Evolutionary conservation across 345 rosid species (phyloP).

Genomic region (Sonneratia caseolaris): DNA sequence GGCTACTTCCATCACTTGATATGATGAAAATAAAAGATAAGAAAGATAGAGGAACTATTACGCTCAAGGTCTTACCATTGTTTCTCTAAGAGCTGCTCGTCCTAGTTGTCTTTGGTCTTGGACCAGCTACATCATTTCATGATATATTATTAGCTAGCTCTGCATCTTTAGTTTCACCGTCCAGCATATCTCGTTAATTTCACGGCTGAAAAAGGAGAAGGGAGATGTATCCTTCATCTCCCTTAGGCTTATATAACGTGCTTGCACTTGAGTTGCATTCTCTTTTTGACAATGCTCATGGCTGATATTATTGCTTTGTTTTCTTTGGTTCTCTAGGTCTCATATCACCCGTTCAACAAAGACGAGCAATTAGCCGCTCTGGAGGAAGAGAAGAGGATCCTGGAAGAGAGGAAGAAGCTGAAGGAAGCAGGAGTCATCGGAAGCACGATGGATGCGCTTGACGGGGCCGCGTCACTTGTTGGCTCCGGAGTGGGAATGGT

Average conservation of each 20-base stretch:
- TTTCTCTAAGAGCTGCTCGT: not conserved
- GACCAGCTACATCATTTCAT: not conserved
- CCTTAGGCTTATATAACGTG: not conserved
- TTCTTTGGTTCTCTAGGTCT: slow-evolving; percentile 25
- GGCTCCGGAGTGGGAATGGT: slow-evolving; percentile 57
- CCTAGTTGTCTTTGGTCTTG: not conserved
- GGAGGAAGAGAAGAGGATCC: slow-evolving; percentile 72
- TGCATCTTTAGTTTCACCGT: not conserved
- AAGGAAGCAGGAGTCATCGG: slow-evolving; percentile 89
- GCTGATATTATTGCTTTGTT: not conserved
- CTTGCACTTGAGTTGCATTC: not conserved
- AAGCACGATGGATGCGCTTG: slow-evolving; percentile 77
- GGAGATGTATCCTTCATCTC: not conserved
- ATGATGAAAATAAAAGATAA: slow-evolving; percentile 84
- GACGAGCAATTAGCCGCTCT: slow-evolving; percentile 80
- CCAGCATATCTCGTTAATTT: not conserved
- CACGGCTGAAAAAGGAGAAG: not conserved
- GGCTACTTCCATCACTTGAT: slow-evolving; percentile 74
- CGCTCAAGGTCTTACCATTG: slow-evolving; percentile 46
- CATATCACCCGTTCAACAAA: slow-evolving; percentile 57
- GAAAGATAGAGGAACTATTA: slow-evolving; percentile 83
- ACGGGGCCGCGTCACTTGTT: slow-evolving; percentile 52
- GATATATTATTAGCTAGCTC: not conserved
- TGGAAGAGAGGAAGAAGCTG: slow-evolving; percentile 68
- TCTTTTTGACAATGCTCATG: not conserved